Evolutionary conservation across 2,329 filamentous ascomycete species (phyloP), one percentile per base, ranked within the genome.

Genomic region (Mycosphaerella sp.): DNA sequence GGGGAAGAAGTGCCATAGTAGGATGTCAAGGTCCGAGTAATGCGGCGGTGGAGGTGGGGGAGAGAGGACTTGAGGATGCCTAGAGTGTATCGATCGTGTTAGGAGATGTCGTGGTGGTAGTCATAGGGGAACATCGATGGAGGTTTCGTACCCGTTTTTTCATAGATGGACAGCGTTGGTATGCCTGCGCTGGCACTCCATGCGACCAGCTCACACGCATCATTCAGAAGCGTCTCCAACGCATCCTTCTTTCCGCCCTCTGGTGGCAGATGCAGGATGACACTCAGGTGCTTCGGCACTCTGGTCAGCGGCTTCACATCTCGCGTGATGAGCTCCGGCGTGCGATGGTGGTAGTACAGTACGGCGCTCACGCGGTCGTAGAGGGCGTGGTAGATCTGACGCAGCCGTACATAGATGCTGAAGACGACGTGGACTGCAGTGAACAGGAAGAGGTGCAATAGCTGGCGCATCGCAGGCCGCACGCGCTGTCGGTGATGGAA

Each of bases 161-260:
- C 93, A 69, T 98, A 98, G 29, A 98, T 78, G 46, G 90, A 95
- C 62, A 98, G 75, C 70, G 85, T 82, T 10, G 87, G 85, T 57
- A 98, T 95, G 6, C 90, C 90, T 23, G 89, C 87, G 66, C 89
- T 89, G 29, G 89, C 85, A 69, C 87, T 93, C 93, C 93, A 98
- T 2, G 92, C 92, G 17, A 88, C 84, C 57, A 98, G 80, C 70
- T 98, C 93, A 40, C 91, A 87, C 11, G 89, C 87, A 73, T 98
- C 90, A 64, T 95, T 89, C 65, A 97, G 83, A 57, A 98, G 73
- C 23, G 85, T 82, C 65, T 95, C 89, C 44, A 97, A 71, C 12
- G 88, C 88, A 48, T 88, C 86, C 39, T 81, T 80, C 64, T 85
- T 79, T 67, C 83, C 78, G n/a, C 59, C 70, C 55, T 86, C 81